A percentile compares a stretch with the other conserved stretches of the same genome.
phyloP scores from a whole-genome alignment of 2,329 filamentous ascomycete genomes.

The Shiraia bambusicola region DNA sequence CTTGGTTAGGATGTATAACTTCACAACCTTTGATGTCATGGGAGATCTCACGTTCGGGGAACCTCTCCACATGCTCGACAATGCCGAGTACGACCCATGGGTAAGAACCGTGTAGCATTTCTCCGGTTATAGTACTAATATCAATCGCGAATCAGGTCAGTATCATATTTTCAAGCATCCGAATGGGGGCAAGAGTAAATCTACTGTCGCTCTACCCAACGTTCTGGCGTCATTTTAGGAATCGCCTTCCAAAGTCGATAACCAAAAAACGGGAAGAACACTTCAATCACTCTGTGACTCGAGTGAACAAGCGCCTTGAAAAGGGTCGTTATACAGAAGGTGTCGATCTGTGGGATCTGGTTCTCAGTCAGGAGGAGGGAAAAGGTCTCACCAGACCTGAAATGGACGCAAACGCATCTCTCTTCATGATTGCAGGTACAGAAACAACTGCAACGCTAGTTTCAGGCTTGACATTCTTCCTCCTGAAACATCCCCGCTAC shows the following conservation, averaged over 20 bases:
- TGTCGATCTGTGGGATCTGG: slow-evolving; percentile 46
- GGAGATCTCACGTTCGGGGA: slow-evolving; percentile 38
- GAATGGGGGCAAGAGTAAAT: slow-evolving; percentile 4
- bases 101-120: background rate
- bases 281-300: slow-evolving; percentile 20
- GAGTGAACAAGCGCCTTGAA: slow-evolving; percentile 35
- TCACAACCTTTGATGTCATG: slow-evolving; percentile 38
- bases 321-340: slow-evolving; percentile 25
- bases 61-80: slow-evolving; percentile 32
- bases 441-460: slow-evolving; percentile 50
- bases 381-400: slow-evolving; percentile 32
- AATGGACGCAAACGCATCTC: slow-evolving; percentile 41
- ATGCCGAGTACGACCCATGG: slow-evolving; percentile 14
- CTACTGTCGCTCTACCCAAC: slow-evolving; percentile 14
- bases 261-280: slow-evolving; percentile 18
- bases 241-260: slow-evolving; percentile 4
- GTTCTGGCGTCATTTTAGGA: slow-evolving; percentile 8
- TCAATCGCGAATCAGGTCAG: slow-evolving; percentile 31
- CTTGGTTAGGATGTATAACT: slow-evolving; percentile 37
- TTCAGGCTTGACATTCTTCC: slow-evolving; percentile 41
- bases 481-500: slow-evolving; percentile 32
- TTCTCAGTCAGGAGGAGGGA: slow-evolving; percentile 38
- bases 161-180: slow-evolving; percentile 30
- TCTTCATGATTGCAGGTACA: slow-evolving; percentile 48
- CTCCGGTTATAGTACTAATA: background rate